Base-by-base conservation (phyloP, 495 filamentous ascomycete genomes). In the Aspergillus panamensis region DNA sequence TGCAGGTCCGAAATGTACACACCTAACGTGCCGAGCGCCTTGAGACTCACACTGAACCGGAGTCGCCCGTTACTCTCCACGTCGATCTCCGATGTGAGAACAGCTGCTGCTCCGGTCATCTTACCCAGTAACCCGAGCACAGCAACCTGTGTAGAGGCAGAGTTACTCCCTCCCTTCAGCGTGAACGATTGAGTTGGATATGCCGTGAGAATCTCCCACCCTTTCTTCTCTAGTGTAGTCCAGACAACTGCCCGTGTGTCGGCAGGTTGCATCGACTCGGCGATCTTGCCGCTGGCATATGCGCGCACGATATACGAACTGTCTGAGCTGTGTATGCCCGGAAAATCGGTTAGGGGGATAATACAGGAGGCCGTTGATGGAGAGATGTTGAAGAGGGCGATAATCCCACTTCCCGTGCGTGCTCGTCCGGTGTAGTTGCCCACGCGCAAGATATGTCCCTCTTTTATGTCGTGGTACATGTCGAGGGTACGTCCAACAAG, bases 31-130 rank as follows among this genome's bases (percentile, higher is more conserved):
- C 94, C 94, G 21, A 98, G 69, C 0, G 89, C 92, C 68, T 96
- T 98, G 40, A 97, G 60, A 40, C 75, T 79, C 7, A 85, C 80
- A 59, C 83, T 81, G 16, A 92, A 69, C 14, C 83, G 71, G 29
- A 96, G 69, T 5, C 73, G 66, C 3, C 88, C 85, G 43, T 82
- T 86, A 25, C 82, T 73, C 9, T 81, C 72, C 8, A 84, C 63
- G 21, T 74, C 77, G 13, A 84, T 79, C n/a, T 79, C 76, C 12
- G 77, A 85, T 8, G 68, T 73, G 1, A 87, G 64, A 13, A 97
- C 76, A 0, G 91, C 94, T 0, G 89, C 92, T 2, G 85, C 84
- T 8, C 91, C 94, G 3, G 91, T 91, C 87, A 97, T 95, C 68
- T 96, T 96, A 14, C 81, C 89, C 20, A 96, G 60, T 3, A 98